Evolutionary conservation across 2,329 filamentous ascomycete species (phyloP), one percentile per base, ranked within the genome.

Genomic region (Alternaria rosae): DNA sequence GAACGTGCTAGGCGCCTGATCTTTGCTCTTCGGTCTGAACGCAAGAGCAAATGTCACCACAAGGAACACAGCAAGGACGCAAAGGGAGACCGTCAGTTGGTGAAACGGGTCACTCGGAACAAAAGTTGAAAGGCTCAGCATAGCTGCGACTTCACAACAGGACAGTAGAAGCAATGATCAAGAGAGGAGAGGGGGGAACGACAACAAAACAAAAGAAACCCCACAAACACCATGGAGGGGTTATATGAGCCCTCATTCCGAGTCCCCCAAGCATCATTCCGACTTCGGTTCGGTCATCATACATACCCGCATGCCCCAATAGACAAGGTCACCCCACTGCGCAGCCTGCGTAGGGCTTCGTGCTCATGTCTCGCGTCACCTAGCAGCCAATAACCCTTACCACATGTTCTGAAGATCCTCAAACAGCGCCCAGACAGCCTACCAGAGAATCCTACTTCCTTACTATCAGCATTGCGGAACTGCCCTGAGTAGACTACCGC

Each of bases 71-170:
- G 70, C 68, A 57, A 78, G 54, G 23, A 77, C 58, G 54, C 70
- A 73, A 10, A 78, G 55, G 5, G 73, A 64, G n/a, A 76, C 52
- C 15, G 67, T 68, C 13, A 78, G 67, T 44, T 74, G 66, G 47
- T 76, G 70, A 64, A 77, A 71, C 17, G 76, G 76, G 63, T 78
- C 74, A 67, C 64, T 69, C 23, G 73, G 74, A 61, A 79, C 50
- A 17, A 74, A 67, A 58, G 66, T 63, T 51, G 74, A 70, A 52
- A 78, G 58, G 38, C 64, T 64, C 50, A 75, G 54, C 77, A 79
- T 79, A 42, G 55, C 62, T 70, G 69, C 64, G 61, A 54, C 47
- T 55, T 26, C 62, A 53, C 57, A 54, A 32, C 54, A 13, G 38
- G 28, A 60, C 50, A 66, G 41, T 50, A 59, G 17, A 43, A 68